These are phyloP conservation scores for Aristolochia contorta DNA, from an alignment of 164 flowering plant genomes.

Conservation along the genomic window DNA sequence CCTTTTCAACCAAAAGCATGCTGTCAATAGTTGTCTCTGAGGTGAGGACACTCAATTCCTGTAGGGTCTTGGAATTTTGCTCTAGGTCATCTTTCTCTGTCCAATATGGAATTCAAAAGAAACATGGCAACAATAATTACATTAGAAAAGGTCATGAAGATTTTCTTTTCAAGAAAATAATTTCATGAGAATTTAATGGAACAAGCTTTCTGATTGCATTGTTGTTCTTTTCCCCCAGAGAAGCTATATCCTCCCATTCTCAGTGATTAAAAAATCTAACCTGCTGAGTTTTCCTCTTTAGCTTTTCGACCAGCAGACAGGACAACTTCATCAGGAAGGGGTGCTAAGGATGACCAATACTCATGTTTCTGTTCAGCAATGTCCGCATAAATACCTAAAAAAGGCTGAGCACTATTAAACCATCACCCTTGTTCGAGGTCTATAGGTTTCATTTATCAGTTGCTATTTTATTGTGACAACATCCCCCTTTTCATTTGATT, in stretches of 20 bases:
- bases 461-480: too few relatives aligned
- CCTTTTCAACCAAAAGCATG: constrained; percentile 89
- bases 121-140: background rate
- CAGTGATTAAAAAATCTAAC: constrained; percentile 19
- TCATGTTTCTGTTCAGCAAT: constrained; percentile 54
- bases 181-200: too few relatives aligned
- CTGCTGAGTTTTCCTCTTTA: constrained; percentile 39
- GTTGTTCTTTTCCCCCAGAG: background rate
- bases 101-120: constrained; percentile 1
- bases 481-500: too few relatives aligned
- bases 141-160: too few relatives aligned
- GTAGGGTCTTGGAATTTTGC: constrained; percentile 31
- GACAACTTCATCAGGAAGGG: constrained; percentile 73
- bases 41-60: constrained; percentile 32
- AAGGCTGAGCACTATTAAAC: background rate
- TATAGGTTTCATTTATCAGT: too few relatives aligned
- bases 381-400: constrained; percentile 68
- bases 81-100: constrained; percentile 32
- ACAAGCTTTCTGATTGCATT: background rate
- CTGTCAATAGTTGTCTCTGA: constrained; percentile 69
- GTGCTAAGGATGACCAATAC: constrained; percentile 85
- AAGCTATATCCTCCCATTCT: background rate
- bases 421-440: background rate
- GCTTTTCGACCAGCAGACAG: constrained; percentile 78
- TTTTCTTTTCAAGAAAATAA: too few relatives aligned